Evolutionary conservation across 2,329 filamentous ascomycete species (phyloP), one percentile per base, ranked within the genome.

Genomic region (Nothophaeocryptopus gaeumannii): DNA sequence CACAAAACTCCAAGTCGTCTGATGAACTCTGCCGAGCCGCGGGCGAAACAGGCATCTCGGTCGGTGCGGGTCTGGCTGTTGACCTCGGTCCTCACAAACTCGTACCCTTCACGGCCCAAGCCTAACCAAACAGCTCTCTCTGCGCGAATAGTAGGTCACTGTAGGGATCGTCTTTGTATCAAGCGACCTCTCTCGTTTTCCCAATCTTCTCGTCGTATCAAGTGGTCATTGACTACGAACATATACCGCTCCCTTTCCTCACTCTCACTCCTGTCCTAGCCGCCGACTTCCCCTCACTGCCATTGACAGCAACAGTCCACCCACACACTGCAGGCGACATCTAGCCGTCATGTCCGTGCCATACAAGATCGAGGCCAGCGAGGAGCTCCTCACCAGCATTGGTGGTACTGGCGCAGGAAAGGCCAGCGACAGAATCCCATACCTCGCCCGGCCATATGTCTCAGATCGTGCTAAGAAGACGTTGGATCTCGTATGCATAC

Each of bases 401-500:
- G 55, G 58, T 62, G 61, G 60, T 43, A 48, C 46, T 32, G 45
- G 48, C 36, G 39, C 37, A 16, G 63, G 63, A 54, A 67, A 72
- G 51, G 80, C 82, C 60, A 78, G 79, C 66, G 62, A 78, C 68
- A 70, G 71, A 53, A 82, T 85, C 53, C 82, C 82, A 36, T 69
- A 73, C 48, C 79, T 84, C 60, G 81, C 78, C 35, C 69, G 72
- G 54, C 78, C 78, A 20, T 81, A 79, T 69, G 88, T 96, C 60
- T 95, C 89, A 74, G 89, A 95, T 53, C 79, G 82, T 64, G 91
- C 91, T 45, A 88, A 86, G 74, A 84, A 87, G 78, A 88, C 86
- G 29, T 76, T 96, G 59, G 91, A 96, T 66, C 68, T 89, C 58
- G 81, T 84, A 73, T 45, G 71, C 59, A 13, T 26, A 39, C 8